A percentile compares a stretch with the other conserved stretches of the same genome.
These are phyloP conservation scores for Phytophthora sp. DNA, from an alignment of 352 stramenopile genomes.

Conservation along the genomic window DNA sequence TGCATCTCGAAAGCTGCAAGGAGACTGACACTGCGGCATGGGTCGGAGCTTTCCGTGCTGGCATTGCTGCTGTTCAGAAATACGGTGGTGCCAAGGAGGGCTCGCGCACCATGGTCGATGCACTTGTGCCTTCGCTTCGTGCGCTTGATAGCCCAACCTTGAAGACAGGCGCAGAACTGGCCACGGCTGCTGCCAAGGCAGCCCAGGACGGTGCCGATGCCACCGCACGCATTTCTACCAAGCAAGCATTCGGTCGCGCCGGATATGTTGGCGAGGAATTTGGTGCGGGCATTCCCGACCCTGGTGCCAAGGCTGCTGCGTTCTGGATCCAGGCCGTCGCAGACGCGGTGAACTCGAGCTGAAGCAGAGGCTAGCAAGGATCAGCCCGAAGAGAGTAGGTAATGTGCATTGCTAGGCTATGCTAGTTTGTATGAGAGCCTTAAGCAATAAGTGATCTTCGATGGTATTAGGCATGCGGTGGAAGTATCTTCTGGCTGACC, in stretches of 20 bases:
- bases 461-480: background rate
- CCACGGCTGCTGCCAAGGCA: slow-evolving; percentile 63
- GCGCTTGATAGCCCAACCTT: slow-evolving; percentile 38
- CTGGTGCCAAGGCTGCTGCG: slow-evolving; percentile 93
- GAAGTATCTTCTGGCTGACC: slow-evolving; percentile 8
- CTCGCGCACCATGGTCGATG: slow-evolving; percentile 97
- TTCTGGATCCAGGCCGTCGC: slow-evolving; percentile 87
- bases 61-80: slow-evolving; percentile 81
- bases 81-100: slow-evolving; percentile 95
- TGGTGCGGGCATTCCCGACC: slow-evolving; percentile 91
- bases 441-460: slow-evolving; percentile 9
- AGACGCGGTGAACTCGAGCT: slow-evolving; percentile 45
- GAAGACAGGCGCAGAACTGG: slow-evolving; percentile 33
- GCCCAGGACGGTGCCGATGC: slow-evolving; percentile 90
- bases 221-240: slow-evolving; percentile 90
- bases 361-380: background rate
- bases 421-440: background rate
- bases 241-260: slow-evolving; percentile 69
- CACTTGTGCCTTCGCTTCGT: slow-evolving; percentile 88
- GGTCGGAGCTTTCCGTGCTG: slow-evolving; percentile 66
- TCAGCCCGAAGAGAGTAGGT: background rate
- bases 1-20: slow-evolving; percentile 55
- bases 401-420: background rate
- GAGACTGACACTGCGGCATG: slow-evolving; percentile 44
- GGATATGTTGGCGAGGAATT: slow-evolving; percentile 92